phyloP scores from a whole-genome alignment of 164 flowering plant species.

The Tetracentron sinense region DNA sequence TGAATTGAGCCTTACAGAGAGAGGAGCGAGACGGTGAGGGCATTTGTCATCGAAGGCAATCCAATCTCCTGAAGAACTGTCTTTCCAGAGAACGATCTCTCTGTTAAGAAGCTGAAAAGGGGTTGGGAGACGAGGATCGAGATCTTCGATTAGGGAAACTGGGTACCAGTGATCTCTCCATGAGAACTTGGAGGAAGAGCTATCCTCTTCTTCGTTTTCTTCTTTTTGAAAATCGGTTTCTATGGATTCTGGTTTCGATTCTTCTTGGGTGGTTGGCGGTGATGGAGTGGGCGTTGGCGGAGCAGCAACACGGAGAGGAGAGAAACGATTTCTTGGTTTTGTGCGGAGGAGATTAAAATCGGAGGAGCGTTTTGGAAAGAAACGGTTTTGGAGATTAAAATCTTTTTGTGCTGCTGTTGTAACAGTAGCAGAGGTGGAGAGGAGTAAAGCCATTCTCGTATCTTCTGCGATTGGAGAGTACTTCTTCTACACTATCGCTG shows the following conservation, averaged over 20 bases:
- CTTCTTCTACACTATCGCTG: not conserved
- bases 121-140: slow-evolving; percentile 65
- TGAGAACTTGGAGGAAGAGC: slow-evolving; percentile 42
- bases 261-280: not conserved
- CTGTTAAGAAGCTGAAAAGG: slow-evolving; percentile 89
- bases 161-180: slow-evolving; percentile 99
- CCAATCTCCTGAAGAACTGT: slow-evolving; percentile 54
- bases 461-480: not conserved
- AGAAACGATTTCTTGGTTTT: not conserved
- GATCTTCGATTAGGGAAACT: slow-evolving; percentile 82
- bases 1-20: slow-evolving; percentile 48
- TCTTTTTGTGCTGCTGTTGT: not conserved
- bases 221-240: too few relatives aligned
- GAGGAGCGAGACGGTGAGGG: slow-evolving; percentile 94
- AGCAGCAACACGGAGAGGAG: slow-evolving; percentile 48
- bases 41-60: slow-evolving; percentile 88
- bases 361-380: too few relatives aligned
- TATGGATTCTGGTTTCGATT: slow-evolving; percentile 4
- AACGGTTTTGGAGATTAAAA: too few relatives aligned
- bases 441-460: slow-evolving; percentile 12
- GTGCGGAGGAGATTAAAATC: too few relatives aligned
- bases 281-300: slow-evolving; percentile 36
- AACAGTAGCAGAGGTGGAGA: slow-evolving; percentile 7
- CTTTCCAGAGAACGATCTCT: slow-evolving; percentile 89
- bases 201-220: slow-evolving; percentile 27